Percentiles rank a stretch among this genome's conserved stretches.
Evolutionary conservation across 108 stramenopile genomes (phyloP).

Genomic region (Discostella pseudostelligera): DNA sequence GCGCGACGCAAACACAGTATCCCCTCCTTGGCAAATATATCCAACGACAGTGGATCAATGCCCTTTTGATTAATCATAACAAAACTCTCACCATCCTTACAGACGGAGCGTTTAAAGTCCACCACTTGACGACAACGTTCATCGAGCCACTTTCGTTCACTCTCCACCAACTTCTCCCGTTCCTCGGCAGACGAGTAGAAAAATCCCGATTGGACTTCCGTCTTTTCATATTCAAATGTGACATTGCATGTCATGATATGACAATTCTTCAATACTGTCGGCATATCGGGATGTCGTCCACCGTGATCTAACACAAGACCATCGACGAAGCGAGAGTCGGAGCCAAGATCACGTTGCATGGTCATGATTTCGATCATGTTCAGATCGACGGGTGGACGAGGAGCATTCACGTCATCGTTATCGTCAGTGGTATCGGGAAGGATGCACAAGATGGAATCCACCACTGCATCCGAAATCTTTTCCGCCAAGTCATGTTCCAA

Average conservation of each 20-base stretch:
- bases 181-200: slow-evolving; percentile 95
- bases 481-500: slow-evolving; percentile 87
- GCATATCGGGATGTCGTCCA: slow-evolving; percentile 99
- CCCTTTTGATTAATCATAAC: slow-evolving; percentile 99
- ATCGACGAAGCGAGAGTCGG: slow-evolving; percentile 87
- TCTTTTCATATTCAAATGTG: slow-evolving; percentile 99
- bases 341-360: slow-evolving; percentile 84
- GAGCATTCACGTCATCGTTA: not conserved
- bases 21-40: slow-evolving; percentile 99
- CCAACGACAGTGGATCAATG: slow-evolving; percentile 95
- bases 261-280: slow-evolving; percentile 88
- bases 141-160: slow-evolving; percentile 97
- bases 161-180: slow-evolving; percentile 96
- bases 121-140: slow-evolving; percentile 94
- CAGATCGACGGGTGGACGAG: slow-evolving; percentile 79
- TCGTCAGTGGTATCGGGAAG: slow-evolving; percentile 29
- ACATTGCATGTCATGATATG: slow-evolving; percentile 98
- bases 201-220: slow-evolving; percentile 95
- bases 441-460: slow-evolving; percentile 91
- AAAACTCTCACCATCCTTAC: slow-evolving; percentile 91
- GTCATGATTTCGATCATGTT: slow-evolving; percentile 98
- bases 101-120: slow-evolving; percentile 94
- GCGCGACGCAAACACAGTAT: slow-evolving; percentile 96
- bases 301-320: slow-evolving; percentile 99
- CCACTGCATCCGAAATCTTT: slow-evolving; percentile 82